These are phyloP conservation scores for Zymoseptoria crescenta DNA, from an alignment of 2,329 filamentous ascomycete genomes.

Conservation along the genomic window DNA sequence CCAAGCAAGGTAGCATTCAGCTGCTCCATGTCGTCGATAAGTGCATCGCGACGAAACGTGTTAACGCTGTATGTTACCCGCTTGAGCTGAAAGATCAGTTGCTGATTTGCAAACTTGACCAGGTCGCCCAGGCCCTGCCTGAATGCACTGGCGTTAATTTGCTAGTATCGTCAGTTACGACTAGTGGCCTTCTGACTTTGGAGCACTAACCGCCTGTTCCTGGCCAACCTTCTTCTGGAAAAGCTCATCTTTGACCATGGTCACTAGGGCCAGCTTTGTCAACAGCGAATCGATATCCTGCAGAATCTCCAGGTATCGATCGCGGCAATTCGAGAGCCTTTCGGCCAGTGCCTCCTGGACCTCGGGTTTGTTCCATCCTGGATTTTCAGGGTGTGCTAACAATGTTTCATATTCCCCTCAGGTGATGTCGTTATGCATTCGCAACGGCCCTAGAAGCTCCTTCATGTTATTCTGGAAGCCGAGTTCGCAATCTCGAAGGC, in stretches of 20 bases:
- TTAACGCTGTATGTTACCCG: not conserved
- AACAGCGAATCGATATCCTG: conserved; percentile 19
- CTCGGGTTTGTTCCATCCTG: conserved; percentile 18
- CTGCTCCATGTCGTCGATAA: not conserved
- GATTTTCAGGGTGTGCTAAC: conserved; percentile 18
- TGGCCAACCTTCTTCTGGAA: conserved; percentile 10
- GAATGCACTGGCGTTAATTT: no score
- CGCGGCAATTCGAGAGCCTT: conserved; percentile 21
- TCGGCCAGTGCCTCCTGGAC: conserved; percentile 16
- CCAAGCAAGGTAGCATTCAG: not conserved
- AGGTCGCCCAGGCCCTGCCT: not conserved
- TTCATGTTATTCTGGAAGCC: conserved; percentile 22
- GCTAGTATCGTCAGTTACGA: not conserved
- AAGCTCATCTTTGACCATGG: conserved; percentile 10
- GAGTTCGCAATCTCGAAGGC: conserved; percentile 20
- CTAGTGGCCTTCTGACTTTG: no score
- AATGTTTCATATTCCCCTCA: conserved; percentile 12
- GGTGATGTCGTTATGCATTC: conserved; percentile 18
- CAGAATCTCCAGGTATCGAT: conserved; percentile 21
- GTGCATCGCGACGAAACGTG: not conserved
- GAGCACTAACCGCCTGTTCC: no score
- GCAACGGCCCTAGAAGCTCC: conserved; percentile 22
- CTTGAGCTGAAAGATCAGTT: not conserved
- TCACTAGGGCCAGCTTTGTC: conserved; percentile 17
- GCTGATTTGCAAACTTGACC: not conserved